These are phyloP conservation scores for Ailanthus altissimus DNA, from an alignment of 345 rosid genomes.

Conservation along the genomic window DNA sequence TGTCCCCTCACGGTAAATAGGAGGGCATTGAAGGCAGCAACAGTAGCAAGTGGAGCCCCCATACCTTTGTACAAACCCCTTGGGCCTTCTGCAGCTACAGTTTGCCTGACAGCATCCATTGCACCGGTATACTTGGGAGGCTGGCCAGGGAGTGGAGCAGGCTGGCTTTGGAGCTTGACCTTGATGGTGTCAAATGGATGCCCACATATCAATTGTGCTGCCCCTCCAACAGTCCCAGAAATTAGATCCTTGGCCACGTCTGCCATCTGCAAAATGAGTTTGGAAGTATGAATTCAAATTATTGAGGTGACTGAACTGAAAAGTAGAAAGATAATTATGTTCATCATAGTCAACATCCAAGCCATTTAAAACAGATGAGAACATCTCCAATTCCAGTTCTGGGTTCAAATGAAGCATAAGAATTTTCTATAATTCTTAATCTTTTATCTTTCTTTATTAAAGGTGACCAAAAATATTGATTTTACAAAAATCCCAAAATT, in stretches of 20 bases:
- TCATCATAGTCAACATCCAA: background rate
- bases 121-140: conserved; percentile 76
- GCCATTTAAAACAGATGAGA: background rate
- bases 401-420: background rate
- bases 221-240: conserved; percentile 96
- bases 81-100: conserved; percentile 88
- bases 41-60: conserved; percentile 99
- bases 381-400: background rate
- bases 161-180: conserved; percentile 99
- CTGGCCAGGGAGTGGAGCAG: conserved; percentile 77
- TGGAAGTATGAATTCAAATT: conserved; percentile 7
- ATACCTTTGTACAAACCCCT: conserved; percentile 95
- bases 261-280: conserved; percentile 63
- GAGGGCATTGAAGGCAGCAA: conserved; percentile 95
- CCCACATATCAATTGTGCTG: conserved; percentile 79
- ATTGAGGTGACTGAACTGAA: background rate
- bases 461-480: background rate
- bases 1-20: conserved; percentile 95
- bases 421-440: background rate
- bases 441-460: background rate
- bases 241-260: conserved; percentile 84
- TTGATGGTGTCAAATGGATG: conserved; percentile 99
- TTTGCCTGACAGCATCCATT: conserved; percentile 83
- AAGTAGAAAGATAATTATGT: background rate
- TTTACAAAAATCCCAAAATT: background rate